Conservation (phyloP, 169 alveolate species). For the Eimeria maxima region DNA sequence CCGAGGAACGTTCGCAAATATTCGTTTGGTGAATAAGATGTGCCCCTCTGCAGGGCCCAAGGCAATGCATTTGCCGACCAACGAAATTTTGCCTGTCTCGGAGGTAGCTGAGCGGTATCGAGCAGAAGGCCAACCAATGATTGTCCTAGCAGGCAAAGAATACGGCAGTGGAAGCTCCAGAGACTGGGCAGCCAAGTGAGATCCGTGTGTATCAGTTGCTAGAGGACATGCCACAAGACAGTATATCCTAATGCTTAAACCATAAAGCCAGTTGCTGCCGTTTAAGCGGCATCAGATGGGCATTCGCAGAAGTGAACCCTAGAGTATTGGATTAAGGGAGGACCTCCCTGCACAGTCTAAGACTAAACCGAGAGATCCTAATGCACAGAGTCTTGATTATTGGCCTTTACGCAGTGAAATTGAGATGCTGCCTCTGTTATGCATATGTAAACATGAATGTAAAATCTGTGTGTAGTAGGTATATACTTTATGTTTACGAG, state of each 20-base stretch:
- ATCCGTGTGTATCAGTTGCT: background rate
- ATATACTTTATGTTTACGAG: too few relatives aligned
- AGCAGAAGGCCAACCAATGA: conserved; percentile 84
- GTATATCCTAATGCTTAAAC: too few relatives aligned
- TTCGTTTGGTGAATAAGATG: conserved; percentile 95
- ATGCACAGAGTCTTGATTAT: too few relatives aligned
- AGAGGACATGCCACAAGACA: background rate
- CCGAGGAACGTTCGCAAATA: conserved; percentile 98
- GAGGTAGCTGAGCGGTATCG: conserved; percentile 93
- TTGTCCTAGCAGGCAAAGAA: conserved; percentile 97
- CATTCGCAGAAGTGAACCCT: too few relatives aligned
- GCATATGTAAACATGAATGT: too few relatives aligned
- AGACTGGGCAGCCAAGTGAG: conserved; percentile 98
- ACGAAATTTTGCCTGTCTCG: conserved; percentile 92
- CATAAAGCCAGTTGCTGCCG: too few relatives aligned
- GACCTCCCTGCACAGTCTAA: too few relatives aligned
- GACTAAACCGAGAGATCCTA: too few relatives aligned
- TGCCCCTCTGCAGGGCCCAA: conserved; percentile 92
- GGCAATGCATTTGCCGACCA: conserved; percentile 95
- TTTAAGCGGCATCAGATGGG: too few relatives aligned
- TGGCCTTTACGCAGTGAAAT: too few relatives aligned
- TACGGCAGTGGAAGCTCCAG: conserved; percentile 98
- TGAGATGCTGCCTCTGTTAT: too few relatives aligned
- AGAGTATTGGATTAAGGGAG: too few relatives aligned
- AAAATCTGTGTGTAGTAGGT: background rate